Conservation (phyloP, 257 asterid genomes). For the Forsythia suspensa region DNA sequence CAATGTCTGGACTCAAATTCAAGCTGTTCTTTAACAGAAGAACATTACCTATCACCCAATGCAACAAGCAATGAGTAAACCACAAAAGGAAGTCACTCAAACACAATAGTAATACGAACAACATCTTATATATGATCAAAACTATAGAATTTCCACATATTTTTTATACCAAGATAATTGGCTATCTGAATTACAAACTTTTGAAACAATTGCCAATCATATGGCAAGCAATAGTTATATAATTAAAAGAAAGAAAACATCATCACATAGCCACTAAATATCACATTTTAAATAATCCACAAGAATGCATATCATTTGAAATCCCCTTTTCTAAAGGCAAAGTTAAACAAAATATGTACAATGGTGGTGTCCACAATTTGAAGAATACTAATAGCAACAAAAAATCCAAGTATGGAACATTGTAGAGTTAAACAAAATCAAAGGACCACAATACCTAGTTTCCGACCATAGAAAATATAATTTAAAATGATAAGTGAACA, state of each 20-base stretch:
- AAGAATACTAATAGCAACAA: background rate
- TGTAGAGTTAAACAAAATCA: too few relatives aligned
- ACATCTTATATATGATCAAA: background rate
- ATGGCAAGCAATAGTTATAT: background rate
- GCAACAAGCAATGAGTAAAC: conserved; percentile 20
- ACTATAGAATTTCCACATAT: background rate
- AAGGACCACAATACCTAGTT: too few relatives aligned
- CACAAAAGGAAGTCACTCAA: background rate
- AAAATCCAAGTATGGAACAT: background rate
- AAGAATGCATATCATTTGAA: conserved; percentile 6
- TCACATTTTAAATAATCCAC: background rate
- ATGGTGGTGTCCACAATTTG: background rate
- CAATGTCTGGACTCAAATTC: conserved; percentile 77
- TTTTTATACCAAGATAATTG: background rate
- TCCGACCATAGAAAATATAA: too few relatives aligned
- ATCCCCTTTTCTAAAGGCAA: background rate
- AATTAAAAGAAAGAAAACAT: conserved; percentile 1
- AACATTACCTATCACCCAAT: conserved; percentile 64
- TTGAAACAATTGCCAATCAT: background rate
- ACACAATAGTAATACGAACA: background rate
- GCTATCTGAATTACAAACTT: background rate
- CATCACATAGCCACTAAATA: background rate
- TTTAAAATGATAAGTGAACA: too few relatives aligned
- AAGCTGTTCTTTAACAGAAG: conserved; percentile 74
- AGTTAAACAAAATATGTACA: background rate